Percentiles rank a stretch among this genome's conserved stretches.
Evolutionary conservation across 768 basidiomycete genomes (phyloP).

Genomic region (Amanita exitialis): DNA sequence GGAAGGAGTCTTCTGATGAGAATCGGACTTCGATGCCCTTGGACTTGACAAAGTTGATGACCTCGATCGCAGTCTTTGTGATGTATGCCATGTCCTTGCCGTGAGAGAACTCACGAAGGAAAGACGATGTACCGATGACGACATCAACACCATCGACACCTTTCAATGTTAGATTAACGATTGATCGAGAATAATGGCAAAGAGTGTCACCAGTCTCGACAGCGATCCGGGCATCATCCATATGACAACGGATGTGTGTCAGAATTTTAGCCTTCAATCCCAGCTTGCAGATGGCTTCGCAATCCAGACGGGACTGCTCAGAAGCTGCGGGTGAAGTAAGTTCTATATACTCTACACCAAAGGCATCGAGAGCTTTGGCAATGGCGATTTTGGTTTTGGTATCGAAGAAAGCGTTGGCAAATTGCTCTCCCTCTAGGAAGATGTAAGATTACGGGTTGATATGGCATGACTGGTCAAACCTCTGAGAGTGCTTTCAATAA

Average conservation of each 20-base stretch:
- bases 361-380: constrained; percentile 94
- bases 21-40: constrained; percentile 99
- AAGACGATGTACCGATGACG: constrained; percentile 97
- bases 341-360: constrained; percentile 99
- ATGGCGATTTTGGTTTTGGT: constrained; percentile 99
- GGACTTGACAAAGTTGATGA: constrained; percentile 98
- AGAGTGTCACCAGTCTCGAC: constrained; percentile 80
- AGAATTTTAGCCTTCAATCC: constrained; percentile 94
- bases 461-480: constrained; percentile 35
- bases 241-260: constrained; percentile 98
- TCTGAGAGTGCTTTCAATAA: constrained; percentile 94
- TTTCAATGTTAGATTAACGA: constrained; percentile 18
- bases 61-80: constrained; percentile 97
- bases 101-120: constrained; percentile 98
- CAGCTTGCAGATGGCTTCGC: constrained; percentile 98
- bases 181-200: neutral
- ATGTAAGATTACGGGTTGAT: neutral
- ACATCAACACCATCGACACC: constrained; percentile 99
- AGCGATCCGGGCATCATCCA: constrained; percentile 98
- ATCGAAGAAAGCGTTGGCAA: constrained; percentile 99
- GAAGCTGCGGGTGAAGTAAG: constrained; percentile 97
- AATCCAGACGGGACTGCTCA: constrained; percentile 87
- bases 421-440: constrained; percentile 87
- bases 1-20: constrained; percentile 99
- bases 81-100: constrained; percentile 99